These are phyloP conservation scores for Chaetothyriales sp. DNA, from an alignment of 2,329 filamentous ascomycete species.

Conservation along the genomic window DNA sequence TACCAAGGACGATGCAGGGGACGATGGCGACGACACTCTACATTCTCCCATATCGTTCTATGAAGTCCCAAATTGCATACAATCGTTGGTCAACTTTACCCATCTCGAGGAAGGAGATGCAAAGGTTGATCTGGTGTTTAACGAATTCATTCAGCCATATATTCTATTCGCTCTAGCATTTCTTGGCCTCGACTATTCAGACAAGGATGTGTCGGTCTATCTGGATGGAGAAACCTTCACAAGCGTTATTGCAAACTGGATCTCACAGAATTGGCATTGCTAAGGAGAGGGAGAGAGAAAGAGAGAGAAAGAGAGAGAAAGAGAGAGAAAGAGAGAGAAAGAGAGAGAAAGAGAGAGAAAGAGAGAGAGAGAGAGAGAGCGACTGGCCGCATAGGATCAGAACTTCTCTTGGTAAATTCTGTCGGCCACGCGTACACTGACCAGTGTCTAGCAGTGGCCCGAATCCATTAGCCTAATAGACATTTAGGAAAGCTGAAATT, in stretches of 20 bases:
- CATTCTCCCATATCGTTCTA: constrained; percentile 65
- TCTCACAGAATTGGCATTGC: constrained; percentile 40
- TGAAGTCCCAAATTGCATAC: constrained; percentile 68
- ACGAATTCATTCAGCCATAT: constrained; percentile 81
- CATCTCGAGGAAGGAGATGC: constrained; percentile 25
- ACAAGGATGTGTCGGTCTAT: constrained; percentile 38
- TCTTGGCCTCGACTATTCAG: constrained; percentile 37
- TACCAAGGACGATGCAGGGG: constrained; percentile 69
- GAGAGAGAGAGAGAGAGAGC: not conserved
- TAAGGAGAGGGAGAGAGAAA: not conserved
- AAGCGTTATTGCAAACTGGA: constrained; percentile 46
- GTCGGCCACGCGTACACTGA: no score
- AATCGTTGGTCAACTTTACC: constrained; percentile 50
- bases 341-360: no score
- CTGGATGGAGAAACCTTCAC: constrained; percentile 43
- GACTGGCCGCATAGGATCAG: no score
- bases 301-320: no score
- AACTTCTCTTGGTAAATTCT: no score
- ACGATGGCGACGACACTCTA: constrained; percentile 79
- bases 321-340: no score
- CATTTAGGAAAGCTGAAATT: no score
- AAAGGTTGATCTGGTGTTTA: constrained; percentile 74
- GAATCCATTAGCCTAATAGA: no score
- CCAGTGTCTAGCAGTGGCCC: no score
- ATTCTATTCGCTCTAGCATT: constrained; percentile 60